Percentiles rank a stretch among this genome's conserved stretches.
These are phyloP conservation scores for Calonectria hawksworthii DNA, from an alignment of 2,329 filamentous ascomycete species.

Conservation along the genomic window DNA sequence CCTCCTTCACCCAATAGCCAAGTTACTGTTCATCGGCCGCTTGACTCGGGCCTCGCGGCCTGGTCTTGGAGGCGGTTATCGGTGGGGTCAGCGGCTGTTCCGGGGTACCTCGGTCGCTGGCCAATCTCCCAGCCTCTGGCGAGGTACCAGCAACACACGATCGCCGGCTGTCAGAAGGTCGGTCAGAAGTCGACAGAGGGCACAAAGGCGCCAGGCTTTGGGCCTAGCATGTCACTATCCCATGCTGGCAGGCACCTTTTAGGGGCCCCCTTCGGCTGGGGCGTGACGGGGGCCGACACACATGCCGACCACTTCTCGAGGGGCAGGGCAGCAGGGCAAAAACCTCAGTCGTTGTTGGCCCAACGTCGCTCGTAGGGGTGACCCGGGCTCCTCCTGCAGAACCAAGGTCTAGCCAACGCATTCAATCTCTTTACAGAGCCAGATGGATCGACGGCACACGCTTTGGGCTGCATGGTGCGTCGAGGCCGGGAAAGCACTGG, in stretches of 20 bases:
- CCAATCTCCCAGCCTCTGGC: slow-evolving; percentile 45
- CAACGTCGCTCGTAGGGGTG: slow-evolving; percentile 8
- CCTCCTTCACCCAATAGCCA: slow-evolving; percentile 3
- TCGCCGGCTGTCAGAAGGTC: slow-evolving; percentile 23
- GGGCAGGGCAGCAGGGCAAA: neutral
- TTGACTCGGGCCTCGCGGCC: slow-evolving; percentile 43
- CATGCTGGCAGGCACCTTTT: neutral
- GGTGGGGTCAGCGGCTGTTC: slow-evolving; percentile 42
- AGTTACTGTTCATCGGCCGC: slow-evolving; percentile 21
- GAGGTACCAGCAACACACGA: slow-evolving; percentile 31
- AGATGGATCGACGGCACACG: slow-evolving; percentile 25
- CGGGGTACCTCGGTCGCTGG: slow-evolving; percentile 38
- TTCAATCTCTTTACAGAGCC: slow-evolving; percentile 19
- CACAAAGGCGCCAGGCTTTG: slow-evolving; percentile 9
- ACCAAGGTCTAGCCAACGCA: slow-evolving; percentile 10
- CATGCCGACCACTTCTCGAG: neutral
- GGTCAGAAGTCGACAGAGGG: neutral
- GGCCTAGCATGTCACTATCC: neutral
- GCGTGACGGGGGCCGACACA: neutral
- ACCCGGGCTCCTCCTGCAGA: slow-evolving; percentile 2
- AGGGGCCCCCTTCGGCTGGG: neutral
- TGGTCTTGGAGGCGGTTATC: slow-evolving; percentile 37
- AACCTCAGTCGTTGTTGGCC: slow-evolving; percentile 1
- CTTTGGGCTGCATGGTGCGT: slow-evolving; percentile 17
- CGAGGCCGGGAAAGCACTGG: neutral